These are phyloP conservation scores for Penicillium salamii DNA, from an alignment of 495 filamentous ascomycete species.

Conservation along the genomic window DNA sequence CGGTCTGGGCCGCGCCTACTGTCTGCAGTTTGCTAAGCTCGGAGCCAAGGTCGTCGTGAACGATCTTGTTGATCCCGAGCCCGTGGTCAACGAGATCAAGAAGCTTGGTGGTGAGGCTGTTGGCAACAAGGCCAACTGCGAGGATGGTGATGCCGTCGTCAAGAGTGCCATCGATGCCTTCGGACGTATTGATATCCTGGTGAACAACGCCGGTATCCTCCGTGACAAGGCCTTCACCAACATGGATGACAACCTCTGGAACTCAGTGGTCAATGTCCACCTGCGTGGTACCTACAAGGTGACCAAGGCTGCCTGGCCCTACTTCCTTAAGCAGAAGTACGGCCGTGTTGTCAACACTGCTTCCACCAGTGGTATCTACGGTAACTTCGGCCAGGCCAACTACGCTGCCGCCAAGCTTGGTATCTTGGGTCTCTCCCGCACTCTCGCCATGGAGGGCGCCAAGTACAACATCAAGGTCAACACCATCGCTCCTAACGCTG, in stretches of 20 bases:
- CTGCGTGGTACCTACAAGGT: conserved; percentile 94
- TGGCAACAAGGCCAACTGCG: conserved; percentile 88
- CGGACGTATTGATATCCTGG: conserved; percentile 87
- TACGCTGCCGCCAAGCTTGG: conserved; percentile 94
- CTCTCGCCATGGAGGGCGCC: conserved; percentile 85
- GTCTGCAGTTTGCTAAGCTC: conserved; percentile 82
- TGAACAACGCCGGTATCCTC: conserved; percentile 98
- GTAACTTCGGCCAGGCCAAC: conserved; percentile 98
- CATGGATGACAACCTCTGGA: conserved; percentile 94
- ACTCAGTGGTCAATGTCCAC: conserved; percentile 89
- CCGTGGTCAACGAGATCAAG: conserved; percentile 87
- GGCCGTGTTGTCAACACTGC: conserved; percentile 96
- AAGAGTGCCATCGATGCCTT: conserved; percentile 92
- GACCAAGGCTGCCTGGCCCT: conserved; percentile 96
- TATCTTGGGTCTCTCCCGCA: conserved; percentile 92
- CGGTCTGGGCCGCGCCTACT: conserved; percentile 87
- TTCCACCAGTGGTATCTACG: conserved; percentile 95
- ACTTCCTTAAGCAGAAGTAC: conserved; percentile 98
- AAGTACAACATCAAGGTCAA: conserved; percentile 99
- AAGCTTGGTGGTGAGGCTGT: conserved; percentile 87
- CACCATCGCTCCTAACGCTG: conserved; percentile 96
- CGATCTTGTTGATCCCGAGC: conserved; percentile 90
- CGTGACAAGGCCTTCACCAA: conserved; percentile 97
- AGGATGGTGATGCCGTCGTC: conserved; percentile 90
- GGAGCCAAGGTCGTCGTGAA: conserved; percentile 94